Percentiles rank a stretch among this genome's conserved stretches.
Conservation (phyloP, 352 stramenopile species). For the Phytophthora pluvialis region DNA sequence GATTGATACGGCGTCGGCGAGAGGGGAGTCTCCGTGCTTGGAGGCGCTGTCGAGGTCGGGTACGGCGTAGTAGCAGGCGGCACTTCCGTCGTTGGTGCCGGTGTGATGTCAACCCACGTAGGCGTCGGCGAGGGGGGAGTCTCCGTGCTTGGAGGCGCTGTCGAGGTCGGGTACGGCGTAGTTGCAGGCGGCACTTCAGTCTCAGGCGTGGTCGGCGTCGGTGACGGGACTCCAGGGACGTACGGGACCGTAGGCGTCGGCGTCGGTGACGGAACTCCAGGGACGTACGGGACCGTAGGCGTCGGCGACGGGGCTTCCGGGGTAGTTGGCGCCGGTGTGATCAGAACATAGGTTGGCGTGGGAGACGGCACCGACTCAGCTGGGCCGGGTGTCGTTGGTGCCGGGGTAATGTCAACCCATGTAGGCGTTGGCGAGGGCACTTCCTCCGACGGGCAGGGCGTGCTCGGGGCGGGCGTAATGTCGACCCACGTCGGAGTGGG, state of each 20-base stretch:
- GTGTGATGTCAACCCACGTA: too few species aligned
- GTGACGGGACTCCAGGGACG: neutral
- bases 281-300: conserved; percentile 16
- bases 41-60: neutral
- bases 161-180: neutral
- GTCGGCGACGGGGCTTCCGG: neutral
- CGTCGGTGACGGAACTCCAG: neutral
- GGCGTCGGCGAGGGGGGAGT: neutral
- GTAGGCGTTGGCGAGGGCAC: conserved; percentile 11
- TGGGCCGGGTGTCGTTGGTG: conserved; percentile 13
- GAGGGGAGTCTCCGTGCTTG: neutral
- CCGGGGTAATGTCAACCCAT: conserved; percentile 7
- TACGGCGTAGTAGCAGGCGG: too few species aligned
- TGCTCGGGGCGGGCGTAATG: conserved; percentile 14
- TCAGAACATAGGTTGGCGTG: conserved; percentile 7
- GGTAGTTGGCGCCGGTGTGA: conserved; percentile 16
- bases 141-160: neutral
- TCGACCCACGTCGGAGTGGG: conserved; percentile 13
- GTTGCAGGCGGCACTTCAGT: neutral
- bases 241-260: conserved; percentile 1
- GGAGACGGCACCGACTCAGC: conserved; percentile 2
- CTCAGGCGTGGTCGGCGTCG: neutral
- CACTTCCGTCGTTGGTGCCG: too few species aligned
- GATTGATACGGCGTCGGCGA: neutral
- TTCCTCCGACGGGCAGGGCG: conserved; percentile 4